A percentile compares a stretch with the other conserved stretches of the same genome.
These are phyloP conservation scores for Penicillium capsulatum DNA, from an alignment of 2,329 filamentous ascomycete genomes.

Conservation along the genomic window DNA sequence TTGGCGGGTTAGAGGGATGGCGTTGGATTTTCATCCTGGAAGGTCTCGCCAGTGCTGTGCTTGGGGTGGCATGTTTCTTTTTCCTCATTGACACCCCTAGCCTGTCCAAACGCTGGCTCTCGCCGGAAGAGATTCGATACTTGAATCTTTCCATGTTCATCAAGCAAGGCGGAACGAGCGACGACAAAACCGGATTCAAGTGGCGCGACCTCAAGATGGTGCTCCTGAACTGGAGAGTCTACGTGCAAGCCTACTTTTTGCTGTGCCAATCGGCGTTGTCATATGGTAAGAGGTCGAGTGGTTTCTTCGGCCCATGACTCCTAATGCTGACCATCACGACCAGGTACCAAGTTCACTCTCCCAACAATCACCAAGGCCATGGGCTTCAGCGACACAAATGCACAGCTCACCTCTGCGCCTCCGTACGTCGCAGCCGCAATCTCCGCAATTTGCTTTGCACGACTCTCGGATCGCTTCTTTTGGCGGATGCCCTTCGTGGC, in stretches of 20 bases:
- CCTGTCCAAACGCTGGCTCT: conserved; percentile 36
- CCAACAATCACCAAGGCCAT: conserved; percentile 38
- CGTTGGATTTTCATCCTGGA: conserved; percentile 49
- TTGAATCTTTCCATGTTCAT: conserved; percentile 37
- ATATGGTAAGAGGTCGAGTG: conserved; percentile 23
- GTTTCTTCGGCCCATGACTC: too few species aligned
- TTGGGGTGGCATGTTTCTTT: conserved; percentile 40
- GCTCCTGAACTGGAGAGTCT: conserved; percentile 39
- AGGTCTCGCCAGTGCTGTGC: conserved; percentile 41
- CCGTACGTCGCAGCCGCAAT: conserved; percentile 27
- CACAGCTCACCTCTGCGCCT: conserved; percentile 30
- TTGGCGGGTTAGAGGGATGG: conserved; percentile 44
- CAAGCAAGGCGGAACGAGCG: conserved; percentile 26
- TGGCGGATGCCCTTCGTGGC: conserved; percentile 26
- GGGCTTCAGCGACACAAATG: conserved; percentile 33
- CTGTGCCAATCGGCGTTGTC: conserved; percentile 19
- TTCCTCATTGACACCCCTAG: conserved; percentile 42
- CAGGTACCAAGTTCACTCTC: conserved; percentile 36
- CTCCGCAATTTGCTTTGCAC: conserved; percentile 21
- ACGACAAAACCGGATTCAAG: too few species aligned
- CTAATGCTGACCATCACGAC: too few species aligned
- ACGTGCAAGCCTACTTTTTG: conserved; percentile 31
- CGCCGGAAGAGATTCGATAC: conserved; percentile 35
- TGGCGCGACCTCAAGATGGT: conserved; percentile 34
- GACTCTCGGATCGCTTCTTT: conserved; percentile 22